Evolutionary conservation across 202 grass and related monocot species (phyloP), one percentile per base, ranked within the genome.

Genomic region (Eragrostis tef): DNA sequence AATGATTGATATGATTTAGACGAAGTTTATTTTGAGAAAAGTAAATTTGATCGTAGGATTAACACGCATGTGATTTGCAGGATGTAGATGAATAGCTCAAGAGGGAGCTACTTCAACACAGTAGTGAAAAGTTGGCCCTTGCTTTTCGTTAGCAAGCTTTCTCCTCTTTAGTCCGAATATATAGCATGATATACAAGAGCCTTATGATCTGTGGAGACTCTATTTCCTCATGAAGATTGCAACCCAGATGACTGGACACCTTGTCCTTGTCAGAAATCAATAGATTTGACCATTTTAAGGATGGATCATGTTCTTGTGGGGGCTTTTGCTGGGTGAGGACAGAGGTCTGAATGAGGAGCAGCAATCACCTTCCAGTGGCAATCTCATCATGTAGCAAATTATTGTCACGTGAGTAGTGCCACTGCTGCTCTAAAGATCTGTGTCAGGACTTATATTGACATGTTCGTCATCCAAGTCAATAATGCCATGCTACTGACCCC

Each of bases 261-360:
- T 64, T 6, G 61, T 81, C 61, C 19, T 81, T 58, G 58, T 84
- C 78, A 71, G 67, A 70, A 77, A 79, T 78, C 16, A 79, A 83
- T 83, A 63, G 70, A 51, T 86, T 90, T 64, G 85, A 84, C 31
- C 87, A 81, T 85, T 92, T 92, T 84, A 90, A 88, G 79, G 49
- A 90, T 81, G 75, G 79, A 85, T 79, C 75, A 74, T 91, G 78
- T 83, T 87, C 84, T 75, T 70, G 86, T 82, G 81, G 87, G 83
- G 87, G 71, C 71, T 88, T 70, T 76, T 88, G 71, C 81, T 80
- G 86, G 75, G 48, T 86, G 82, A 79, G 58, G 79, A 83, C n/a
- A n/a, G n/a, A n/a, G n/a, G n/a, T n/a, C 71, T 72, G 85, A 80
- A 87, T 79, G 65, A 79, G 72, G 64, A 73, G 80, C 63, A 84